Evolutionary conservation across 2,329 filamentous ascomycete species (phyloP).

Genomic region (Ophiostoma montium): DNA sequence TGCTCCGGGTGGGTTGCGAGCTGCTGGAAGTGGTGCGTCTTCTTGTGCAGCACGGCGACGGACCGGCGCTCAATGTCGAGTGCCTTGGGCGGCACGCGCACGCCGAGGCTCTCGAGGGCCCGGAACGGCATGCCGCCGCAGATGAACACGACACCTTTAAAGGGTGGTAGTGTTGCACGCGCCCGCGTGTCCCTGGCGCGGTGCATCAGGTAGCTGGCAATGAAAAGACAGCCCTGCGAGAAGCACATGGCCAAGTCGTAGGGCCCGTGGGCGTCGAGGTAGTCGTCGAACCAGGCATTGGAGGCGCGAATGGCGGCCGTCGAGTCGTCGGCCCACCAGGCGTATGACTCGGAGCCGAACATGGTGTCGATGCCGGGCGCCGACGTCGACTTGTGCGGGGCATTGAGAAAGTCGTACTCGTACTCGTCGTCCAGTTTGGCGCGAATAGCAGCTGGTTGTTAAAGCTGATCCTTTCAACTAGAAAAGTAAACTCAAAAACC

Average conservation of each 20-base stretch:
- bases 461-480: background rate
- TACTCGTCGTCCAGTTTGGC: slow-evolving; percentile 19
- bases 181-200: slow-evolving; percentile 19
- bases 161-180: slow-evolving; percentile 17
- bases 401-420: slow-evolving; percentile 23
- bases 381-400: slow-evolving; percentile 18
- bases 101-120: slow-evolving; percentile 22
- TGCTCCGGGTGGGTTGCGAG: slow-evolving; percentile 15
- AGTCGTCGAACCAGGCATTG: slow-evolving; percentile 22
- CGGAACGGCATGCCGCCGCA: slow-evolving; percentile 24
- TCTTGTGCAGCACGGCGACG: slow-evolving; percentile 15
- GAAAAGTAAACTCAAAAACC: no score
- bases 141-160: slow-evolving; percentile 26
- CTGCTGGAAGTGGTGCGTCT: slow-evolving; percentile 17
- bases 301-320: slow-evolving; percentile 21
- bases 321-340: slow-evolving; percentile 19
- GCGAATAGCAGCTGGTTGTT: slow-evolving; percentile 20
- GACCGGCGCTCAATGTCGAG: slow-evolving; percentile 19
- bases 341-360: slow-evolving; percentile 17
- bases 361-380: slow-evolving; percentile 22
- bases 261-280: slow-evolving; percentile 21
- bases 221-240: slow-evolving; percentile 25
- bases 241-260: slow-evolving; percentile 25
- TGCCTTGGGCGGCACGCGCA: slow-evolving; percentile 20
- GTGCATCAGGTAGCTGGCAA: slow-evolving; percentile 26